Conservation (phyloP, 2,329 filamentous ascomycete genomes). For the Fusarium odoratissimum region DNA sequence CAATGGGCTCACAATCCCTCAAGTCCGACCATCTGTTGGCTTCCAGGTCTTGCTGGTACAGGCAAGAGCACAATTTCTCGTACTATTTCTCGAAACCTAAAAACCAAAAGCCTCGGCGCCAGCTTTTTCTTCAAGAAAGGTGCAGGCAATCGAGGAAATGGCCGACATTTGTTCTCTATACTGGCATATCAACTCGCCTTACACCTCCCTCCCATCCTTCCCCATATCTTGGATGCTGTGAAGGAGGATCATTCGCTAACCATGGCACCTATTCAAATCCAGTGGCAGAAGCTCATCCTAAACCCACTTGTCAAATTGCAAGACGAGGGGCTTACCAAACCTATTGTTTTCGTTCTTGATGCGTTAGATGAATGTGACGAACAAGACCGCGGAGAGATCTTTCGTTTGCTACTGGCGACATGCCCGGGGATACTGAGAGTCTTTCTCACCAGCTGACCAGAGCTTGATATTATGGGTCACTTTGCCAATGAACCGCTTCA, state of each 20-base stretch:
- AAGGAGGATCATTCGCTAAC: neutral
- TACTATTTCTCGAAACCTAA: neutral
- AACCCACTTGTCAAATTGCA: neutral
- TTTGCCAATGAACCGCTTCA: neutral
- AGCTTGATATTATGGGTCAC: neutral
- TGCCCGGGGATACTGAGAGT: neutral
- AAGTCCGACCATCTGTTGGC: neutral
- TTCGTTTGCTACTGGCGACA: fast-evolving
- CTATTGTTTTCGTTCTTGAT: slow-evolving; percentile 46
- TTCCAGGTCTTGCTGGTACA: neutral
- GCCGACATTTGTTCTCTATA: slow-evolving; percentile 44
- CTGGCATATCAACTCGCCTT: slow-evolving; percentile 50
- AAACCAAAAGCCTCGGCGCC: neutral
- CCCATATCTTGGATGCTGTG: neutral
- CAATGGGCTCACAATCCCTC: neutral
- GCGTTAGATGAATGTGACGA: slow-evolving; percentile 43
- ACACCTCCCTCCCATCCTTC: slow-evolving; percentile 37
- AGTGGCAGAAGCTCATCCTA: slow-evolving; percentile 5
- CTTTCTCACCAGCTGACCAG: neutral
- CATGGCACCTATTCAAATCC: neutral
- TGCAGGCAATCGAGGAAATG: neutral
- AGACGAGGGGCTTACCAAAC: fast-evolving
- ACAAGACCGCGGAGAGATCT: neutral
- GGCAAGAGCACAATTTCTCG: slow-evolving; percentile 4
- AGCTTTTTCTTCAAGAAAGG: slow-evolving; percentile 5